These are phyloP conservation scores for Aspergillus tanneri DNA, from an alignment of 2,329 filamentous ascomycete genomes.

Conservation along the genomic window DNA sequence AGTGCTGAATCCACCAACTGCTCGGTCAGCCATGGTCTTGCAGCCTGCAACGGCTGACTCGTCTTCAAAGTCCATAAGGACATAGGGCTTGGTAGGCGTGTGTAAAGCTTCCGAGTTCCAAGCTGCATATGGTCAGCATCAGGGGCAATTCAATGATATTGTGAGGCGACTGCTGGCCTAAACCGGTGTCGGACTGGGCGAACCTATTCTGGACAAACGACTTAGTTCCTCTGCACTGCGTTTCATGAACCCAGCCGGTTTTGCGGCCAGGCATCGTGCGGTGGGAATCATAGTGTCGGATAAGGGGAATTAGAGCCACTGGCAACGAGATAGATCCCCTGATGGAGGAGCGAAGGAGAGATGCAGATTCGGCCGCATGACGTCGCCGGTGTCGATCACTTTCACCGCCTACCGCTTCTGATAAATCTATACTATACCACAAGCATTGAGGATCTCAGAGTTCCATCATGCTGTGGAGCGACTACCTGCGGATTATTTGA, in stretches of 20 bases:
- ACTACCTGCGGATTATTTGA: too few species aligned
- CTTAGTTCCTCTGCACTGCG: constrained; percentile 61
- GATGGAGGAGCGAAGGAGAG: neutral
- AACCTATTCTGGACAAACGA: constrained; percentile 56
- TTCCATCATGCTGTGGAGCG: too few species aligned
- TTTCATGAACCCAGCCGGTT: constrained; percentile 53
- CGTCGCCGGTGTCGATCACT: too few species aligned
- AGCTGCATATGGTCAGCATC: constrained; percentile 27
- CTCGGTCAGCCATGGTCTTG: constrained; percentile 81
- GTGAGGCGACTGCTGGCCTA: neutral
- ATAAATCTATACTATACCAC: too few species aligned
- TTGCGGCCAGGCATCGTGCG: constrained; percentile 38
- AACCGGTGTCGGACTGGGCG: constrained; percentile 10
- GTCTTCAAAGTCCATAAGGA: constrained; percentile 44
- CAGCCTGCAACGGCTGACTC: constrained; percentile 35
- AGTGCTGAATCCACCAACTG: constrained; percentile 82
- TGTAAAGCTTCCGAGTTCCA: constrained; percentile 42
- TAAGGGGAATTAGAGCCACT: too few species aligned
- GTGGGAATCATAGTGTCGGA: constrained; percentile 45
- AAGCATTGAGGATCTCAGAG: too few species aligned
- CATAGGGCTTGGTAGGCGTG: constrained; percentile 41
- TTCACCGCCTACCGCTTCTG: too few species aligned
- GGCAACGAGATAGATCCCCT: neutral
- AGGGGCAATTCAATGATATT: neutral
- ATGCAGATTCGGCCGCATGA: neutral